Percentiles rank a stretch among this genome's conserved stretches.
These are phyloP conservation scores for Yamadazyma triangularis DNA, from an alignment of 1,139 yeast genomes.

Conservation along the genomic window DNA sequence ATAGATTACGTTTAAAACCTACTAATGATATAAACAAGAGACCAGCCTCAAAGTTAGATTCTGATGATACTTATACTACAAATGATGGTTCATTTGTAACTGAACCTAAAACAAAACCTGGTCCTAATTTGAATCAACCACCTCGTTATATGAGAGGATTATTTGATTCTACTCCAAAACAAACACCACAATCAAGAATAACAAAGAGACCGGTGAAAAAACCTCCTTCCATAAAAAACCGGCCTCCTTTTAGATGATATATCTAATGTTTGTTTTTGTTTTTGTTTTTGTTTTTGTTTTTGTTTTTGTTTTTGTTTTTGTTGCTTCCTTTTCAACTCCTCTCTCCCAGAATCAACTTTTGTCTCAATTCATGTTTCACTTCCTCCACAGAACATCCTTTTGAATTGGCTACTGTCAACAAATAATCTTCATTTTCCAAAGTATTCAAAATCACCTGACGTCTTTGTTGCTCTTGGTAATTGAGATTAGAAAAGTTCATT, in stretches of 20 bases:
- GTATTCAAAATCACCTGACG: slow-evolving; percentile 39
- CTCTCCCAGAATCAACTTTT: slow-evolving; percentile 15
- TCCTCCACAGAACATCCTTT: slow-evolving; percentile 42
- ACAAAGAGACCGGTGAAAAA: slow-evolving; percentile 5
- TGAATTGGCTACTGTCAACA: slow-evolving; percentile 40
- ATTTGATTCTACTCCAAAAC: slow-evolving; percentile 24
- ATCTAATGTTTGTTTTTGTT: too few relatives aligned
- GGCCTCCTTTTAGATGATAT: slow-evolving; percentile 24
- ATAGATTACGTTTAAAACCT: background rate
- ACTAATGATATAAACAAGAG: background rate
- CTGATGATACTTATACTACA: slow-evolving; percentile 20
- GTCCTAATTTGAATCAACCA: slow-evolving; percentile 41
- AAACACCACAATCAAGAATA: slow-evolving; percentile 6
- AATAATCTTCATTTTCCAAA: slow-evolving; percentile 40
- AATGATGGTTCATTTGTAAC: slow-evolving; percentile 18
- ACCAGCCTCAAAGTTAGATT: background rate
- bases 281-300: too few relatives aligned
- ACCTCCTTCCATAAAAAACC: slow-evolving; percentile 6
- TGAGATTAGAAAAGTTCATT: too few relatives aligned
- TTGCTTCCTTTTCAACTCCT: too few relatives aligned
- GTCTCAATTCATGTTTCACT: slow-evolving; percentile 36
- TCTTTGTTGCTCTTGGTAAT: slow-evolving; percentile 36
- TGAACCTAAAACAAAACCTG: slow-evolving; percentile 5
- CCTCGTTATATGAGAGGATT: slow-evolving; percentile 43
- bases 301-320: too few relatives aligned